Conservation (phyloP, 768 basidiomycete species). For the Amanita pseudoporphyria region DNA sequence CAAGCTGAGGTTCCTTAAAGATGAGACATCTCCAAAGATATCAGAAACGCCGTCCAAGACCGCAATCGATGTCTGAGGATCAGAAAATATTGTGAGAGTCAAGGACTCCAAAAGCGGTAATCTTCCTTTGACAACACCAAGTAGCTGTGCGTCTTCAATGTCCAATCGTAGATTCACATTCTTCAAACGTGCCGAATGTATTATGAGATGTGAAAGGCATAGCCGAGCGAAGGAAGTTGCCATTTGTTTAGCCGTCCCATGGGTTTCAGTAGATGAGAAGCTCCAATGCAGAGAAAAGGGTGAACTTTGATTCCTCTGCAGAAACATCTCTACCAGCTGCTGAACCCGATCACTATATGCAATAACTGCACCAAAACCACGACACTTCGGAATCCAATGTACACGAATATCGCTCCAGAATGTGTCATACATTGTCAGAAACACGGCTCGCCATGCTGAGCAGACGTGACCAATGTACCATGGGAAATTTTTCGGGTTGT, state of each 20-base stretch:
- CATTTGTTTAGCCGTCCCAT: too few relatives aligned
- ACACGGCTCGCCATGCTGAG: slow-evolving; percentile 1
- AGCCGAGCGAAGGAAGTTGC: too few relatives aligned
- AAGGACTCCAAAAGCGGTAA: background rate
- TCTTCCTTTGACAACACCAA: background rate
- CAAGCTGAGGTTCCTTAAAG: background rate
- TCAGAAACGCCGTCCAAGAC: background rate
- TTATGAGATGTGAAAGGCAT: too few relatives aligned
- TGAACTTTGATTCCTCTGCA: background rate
- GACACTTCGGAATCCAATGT: background rate
- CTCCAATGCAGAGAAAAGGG: too few relatives aligned
- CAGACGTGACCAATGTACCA: slow-evolving; percentile 5
- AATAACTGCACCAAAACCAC: too few relatives aligned
- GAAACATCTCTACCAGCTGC: background rate
- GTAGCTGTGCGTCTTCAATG: background rate
- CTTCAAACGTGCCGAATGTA: too few relatives aligned
- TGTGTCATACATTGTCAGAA: background rate
- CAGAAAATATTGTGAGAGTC: too few relatives aligned
- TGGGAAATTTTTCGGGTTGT: background rate
- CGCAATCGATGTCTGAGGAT: too few relatives aligned
- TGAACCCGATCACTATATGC: too few relatives aligned
- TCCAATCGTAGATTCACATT: too few relatives aligned
- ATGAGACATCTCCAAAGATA: background rate
- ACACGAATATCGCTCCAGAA: background rate
- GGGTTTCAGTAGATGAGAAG: too few relatives aligned